Evolutionary conservation across 2,329 filamentous ascomycete species (phyloP), one percentile per base, ranked within the genome.

Genomic region (Pseudomassariella vexata): DNA sequence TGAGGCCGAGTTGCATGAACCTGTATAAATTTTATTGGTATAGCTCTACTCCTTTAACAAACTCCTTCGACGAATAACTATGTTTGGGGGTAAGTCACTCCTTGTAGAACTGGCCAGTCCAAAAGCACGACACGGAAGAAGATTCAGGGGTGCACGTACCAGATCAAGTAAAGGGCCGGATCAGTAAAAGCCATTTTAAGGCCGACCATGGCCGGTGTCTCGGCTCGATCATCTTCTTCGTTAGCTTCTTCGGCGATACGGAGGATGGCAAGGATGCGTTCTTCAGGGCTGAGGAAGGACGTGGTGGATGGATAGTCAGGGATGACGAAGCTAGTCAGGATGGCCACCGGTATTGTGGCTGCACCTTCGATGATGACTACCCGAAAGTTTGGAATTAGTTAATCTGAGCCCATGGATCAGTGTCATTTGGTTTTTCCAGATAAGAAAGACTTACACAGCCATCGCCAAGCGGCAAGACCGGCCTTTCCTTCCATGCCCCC

Each of bases 401-500:
- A n/a, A n/a, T n/a, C n/a, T n/a, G n/a, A n/a, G n/a, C n/a, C n/a
- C n/a, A n/a, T n/a, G n/a, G n/a, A 4, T 3, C 9, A 15, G 16
- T 16, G 19, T 11, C 9, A 15, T 7, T 23, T 17, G 19, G 9
- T 19, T 6, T 26, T 26, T 12, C 27, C 31, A 5, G 31, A 28
- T 5, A 28, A 15, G 18, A 28, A 15, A 5, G 24, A 28, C 14
- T 34, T 34, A n/a, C 27, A 34, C 2, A 34, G 57, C 70, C 67
- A 73, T 9, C 66, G 53, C 58, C 58, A 78, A 3, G 70, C 70
- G 3, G 58, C 53, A 2, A 74, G 50, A 0, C 72, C 74, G 10
- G 50, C 49, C 9, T 52, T 55, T 5, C 64, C 57, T 28, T 74
- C 64, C 55, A 80, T 65, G 25, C 70, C 68, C 12, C 58, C 54